phyloP scores from a whole-genome alignment of 495 filamentous ascomycete species.

The Copromyces sp. region DNA sequence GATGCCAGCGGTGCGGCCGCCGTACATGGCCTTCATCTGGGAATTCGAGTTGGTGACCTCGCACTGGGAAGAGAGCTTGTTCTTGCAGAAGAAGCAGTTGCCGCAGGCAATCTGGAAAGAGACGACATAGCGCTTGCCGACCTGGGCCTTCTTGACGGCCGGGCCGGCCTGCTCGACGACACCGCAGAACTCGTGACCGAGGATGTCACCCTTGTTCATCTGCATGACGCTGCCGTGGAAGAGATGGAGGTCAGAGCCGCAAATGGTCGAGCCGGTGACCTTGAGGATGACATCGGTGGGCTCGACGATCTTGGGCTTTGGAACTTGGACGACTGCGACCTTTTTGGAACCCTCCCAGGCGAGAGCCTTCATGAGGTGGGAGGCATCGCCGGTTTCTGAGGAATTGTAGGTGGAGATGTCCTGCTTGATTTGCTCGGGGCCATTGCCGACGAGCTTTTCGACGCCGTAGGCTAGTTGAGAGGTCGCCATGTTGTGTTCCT shows the following conservation, averaged over 20 bases:
- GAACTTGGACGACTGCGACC: constrained; percentile 52
- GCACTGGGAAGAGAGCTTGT: constrained; percentile 67
- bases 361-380: constrained; percentile 62
- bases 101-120: constrained; percentile 82
- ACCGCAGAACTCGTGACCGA: constrained; percentile 86
- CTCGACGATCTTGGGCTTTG: constrained; percentile 62
- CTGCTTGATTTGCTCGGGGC: constrained; percentile 46
- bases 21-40: constrained; percentile 62
- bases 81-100: constrained; percentile 64
- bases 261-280: constrained; percentile 78
- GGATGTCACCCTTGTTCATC: constrained; percentile 72
- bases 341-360: constrained; percentile 62
- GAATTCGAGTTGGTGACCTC: constrained; percentile 67
- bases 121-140: constrained; percentile 71
- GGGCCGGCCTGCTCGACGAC: constrained; percentile 63
- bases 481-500: constrained; percentile 35
- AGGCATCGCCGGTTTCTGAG: constrained; percentile 27
- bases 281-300: constrained; percentile 70
- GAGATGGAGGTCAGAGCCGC: constrained; percentile 78
- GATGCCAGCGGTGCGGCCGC: constrained; percentile 59
- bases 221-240: constrained; percentile 64
- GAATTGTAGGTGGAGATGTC: constrained; percentile 45
- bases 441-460: constrained; percentile 60
- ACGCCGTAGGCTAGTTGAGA: constrained; percentile 52
- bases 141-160: constrained; percentile 41